These are phyloP conservation scores for Malus hybrid DNA, from an alignment of 331 rosid species.

Conservation along the genomic window DNA sequence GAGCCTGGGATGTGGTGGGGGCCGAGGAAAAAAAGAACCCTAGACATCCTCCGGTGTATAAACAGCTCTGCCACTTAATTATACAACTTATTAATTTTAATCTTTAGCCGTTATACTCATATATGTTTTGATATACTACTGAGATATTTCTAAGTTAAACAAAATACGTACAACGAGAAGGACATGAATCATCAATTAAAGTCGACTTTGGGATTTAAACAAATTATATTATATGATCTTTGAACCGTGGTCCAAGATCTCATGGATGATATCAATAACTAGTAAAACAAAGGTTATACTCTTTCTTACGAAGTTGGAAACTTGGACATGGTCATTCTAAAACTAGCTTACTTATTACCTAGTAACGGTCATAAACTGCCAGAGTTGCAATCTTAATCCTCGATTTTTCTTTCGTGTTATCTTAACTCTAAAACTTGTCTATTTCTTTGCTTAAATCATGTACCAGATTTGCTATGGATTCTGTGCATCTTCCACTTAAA, in stretches of 20 bases:
- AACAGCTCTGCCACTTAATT: too few relatives aligned
- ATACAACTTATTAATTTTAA: too few relatives aligned
- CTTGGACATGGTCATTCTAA: not conserved
- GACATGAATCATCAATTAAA: not conserved
- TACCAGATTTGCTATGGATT: slow-evolving; percentile 9
- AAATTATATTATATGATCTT: slow-evolving; percentile 2
- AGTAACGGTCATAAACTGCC: not conserved
- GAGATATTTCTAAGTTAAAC: not conserved
- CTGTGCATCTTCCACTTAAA: not conserved
- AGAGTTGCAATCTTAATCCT: slow-evolving; percentile 1
- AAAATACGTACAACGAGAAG: not conserved
- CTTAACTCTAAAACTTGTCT: not conserved
- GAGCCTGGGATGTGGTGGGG: too few relatives aligned
- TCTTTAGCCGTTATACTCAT: too few relatives aligned
- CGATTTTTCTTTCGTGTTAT: slow-evolving; percentile 7
- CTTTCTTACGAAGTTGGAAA: not conserved
- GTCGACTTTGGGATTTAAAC: not conserved
- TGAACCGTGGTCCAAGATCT: not conserved
- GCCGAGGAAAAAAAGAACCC: too few relatives aligned
- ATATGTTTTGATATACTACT: too few relatives aligned
- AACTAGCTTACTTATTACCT: not conserved
- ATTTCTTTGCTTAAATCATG: slow-evolving; percentile 1
- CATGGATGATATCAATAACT: not conserved
- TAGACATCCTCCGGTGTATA: too few relatives aligned
- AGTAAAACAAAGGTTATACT: not conserved